A percentile compares a stretch with the other conserved stretches of the same genome.
These are phyloP conservation scores for Leptomonas seymouri DNA, from an alignment of 208 protist species.

Conservation along the genomic window DNA sequence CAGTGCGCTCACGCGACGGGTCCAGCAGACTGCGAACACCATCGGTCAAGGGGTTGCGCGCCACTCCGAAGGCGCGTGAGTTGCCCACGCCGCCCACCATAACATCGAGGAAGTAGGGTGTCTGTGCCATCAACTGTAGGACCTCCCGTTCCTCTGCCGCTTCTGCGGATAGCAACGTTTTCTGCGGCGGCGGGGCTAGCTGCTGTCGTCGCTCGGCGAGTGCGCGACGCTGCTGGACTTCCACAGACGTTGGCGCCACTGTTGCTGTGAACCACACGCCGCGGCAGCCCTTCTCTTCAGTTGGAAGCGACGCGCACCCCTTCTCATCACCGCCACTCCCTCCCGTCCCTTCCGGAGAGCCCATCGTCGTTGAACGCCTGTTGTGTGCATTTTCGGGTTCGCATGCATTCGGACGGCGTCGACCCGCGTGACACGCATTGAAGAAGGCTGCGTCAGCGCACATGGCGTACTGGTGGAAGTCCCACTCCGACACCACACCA, in stretches of 20 bases:
- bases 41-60: constrained; percentile 46
- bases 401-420: not conserved
- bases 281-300: constrained; percentile 56
- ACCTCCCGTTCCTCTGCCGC: constrained; percentile 21
- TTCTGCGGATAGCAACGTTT: constrained; percentile 27
- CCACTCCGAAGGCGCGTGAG: constrained; percentile 81
- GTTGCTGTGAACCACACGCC: constrained; percentile 80
- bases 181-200: constrained; percentile 39
- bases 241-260: constrained; percentile 47
- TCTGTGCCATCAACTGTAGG: constrained; percentile 10
- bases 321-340: not conserved
- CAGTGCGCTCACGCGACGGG: constrained; percentile 53
- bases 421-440: constrained; percentile 30
- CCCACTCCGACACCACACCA: constrained; percentile 68
- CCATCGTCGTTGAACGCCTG: not conserved
- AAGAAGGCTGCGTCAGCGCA: constrained; percentile 70
- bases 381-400: not conserved
- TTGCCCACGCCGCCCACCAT: constrained; percentile 63
- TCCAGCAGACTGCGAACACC: constrained; percentile 49
- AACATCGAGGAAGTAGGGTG: constrained; percentile 67
- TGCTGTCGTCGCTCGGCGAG: constrained; percentile 18
- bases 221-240: constrained; percentile 28
- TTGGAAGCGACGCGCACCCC: not conserved
- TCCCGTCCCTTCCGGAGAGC: not conserved
- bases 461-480: constrained; percentile 86